These are phyloP conservation scores for Hordeum pubiflorum DNA, from an alignment of 202 grass and related monocot species.

Conservation along the genomic window DNA sequence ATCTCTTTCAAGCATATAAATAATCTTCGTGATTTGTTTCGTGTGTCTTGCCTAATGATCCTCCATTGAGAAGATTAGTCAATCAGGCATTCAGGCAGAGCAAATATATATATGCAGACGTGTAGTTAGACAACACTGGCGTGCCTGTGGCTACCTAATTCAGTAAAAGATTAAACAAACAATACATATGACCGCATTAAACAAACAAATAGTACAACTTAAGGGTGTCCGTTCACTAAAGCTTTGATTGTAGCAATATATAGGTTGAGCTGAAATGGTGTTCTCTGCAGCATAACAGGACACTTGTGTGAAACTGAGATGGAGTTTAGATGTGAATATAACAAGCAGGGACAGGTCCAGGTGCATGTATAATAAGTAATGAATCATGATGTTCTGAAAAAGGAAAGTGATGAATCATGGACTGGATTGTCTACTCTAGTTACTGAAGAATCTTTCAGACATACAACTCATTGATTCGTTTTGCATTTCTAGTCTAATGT, in stretches of 20 bases:
- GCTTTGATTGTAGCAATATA: conserved; percentile 41
- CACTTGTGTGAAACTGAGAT: conserved; percentile 19
- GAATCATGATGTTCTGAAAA: too few species aligned
- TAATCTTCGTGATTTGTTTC: not conserved
- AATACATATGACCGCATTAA: not conserved
- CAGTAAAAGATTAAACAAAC: not conserved
- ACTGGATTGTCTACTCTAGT: not conserved
- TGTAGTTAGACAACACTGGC: not conserved
- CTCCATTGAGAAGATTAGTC: not conserved
- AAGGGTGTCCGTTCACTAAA: conserved; percentile 31
- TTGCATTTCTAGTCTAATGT: not conserved
- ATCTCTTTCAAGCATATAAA: not conserved
- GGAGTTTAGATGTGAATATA: not conserved
- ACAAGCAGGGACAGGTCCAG: not conserved
- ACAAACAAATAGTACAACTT: not conserved
- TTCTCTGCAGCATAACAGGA: conserved; percentile 26
- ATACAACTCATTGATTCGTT: not conserved
- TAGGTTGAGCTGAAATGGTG: conserved; percentile 33
- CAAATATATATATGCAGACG: not conserved
- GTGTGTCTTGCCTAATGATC: not conserved
- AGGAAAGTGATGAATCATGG: not conserved
- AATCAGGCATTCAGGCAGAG: not conserved
- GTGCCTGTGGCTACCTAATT: not conserved
- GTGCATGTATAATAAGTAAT: not conserved
- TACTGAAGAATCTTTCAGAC: not conserved